These are phyloP conservation scores for Pisolithus thermaeus DNA, from an alignment of 1,284 basidiomycete genomes.

Conservation along the genomic window DNA sequence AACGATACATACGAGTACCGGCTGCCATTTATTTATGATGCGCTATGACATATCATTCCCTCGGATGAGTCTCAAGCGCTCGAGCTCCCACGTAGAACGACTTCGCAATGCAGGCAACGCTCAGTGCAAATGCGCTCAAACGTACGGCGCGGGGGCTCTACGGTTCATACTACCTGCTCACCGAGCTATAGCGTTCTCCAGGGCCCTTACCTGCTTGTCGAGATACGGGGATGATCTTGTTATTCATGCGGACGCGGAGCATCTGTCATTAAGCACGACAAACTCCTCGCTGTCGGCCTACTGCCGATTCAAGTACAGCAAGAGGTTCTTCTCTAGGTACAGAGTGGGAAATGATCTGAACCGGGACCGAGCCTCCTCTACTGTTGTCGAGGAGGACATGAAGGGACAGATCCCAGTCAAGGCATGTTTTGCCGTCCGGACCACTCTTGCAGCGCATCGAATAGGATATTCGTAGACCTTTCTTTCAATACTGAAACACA, in stretches of 20 bases:
- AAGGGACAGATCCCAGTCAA: slow-evolving; percentile 65
- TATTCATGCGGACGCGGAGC: slow-evolving; percentile 56
- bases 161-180: slow-evolving; percentile 11
- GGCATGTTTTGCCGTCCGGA: slow-evolving; percentile 33
- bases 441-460: slow-evolving; percentile 3
- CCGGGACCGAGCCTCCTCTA: slow-evolving; percentile 15
- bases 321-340: slow-evolving; percentile 66
- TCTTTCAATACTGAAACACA: slow-evolving; percentile 66
- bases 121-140: slow-evolving; percentile 40
- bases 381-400: slow-evolving; percentile 30
- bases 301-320: slow-evolving; percentile 67
- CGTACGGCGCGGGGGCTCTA: slow-evolving; percentile 30
- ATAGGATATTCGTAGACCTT: slow-evolving; percentile 44
- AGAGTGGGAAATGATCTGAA: slow-evolving; percentile 31
- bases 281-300: slow-evolving; percentile 77
- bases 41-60: too few relatives aligned
- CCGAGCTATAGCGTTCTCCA: slow-evolving; percentile 55
- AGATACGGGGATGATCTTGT: slow-evolving; percentile 75
- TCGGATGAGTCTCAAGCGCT: background rate
- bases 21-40: too few relatives aligned
- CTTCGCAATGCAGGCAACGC: slow-evolving; percentile 41
- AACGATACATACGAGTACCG: too few relatives aligned
- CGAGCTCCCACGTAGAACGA: background rate
- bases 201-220: slow-evolving; percentile 65
- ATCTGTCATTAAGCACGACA: slow-evolving; percentile 60